Evolutionary conservation across 768 basidiomycete genomes (phyloP), one percentile per base, ranked within the genome.

Genomic region (Pulveroboletus sp.): DNA sequence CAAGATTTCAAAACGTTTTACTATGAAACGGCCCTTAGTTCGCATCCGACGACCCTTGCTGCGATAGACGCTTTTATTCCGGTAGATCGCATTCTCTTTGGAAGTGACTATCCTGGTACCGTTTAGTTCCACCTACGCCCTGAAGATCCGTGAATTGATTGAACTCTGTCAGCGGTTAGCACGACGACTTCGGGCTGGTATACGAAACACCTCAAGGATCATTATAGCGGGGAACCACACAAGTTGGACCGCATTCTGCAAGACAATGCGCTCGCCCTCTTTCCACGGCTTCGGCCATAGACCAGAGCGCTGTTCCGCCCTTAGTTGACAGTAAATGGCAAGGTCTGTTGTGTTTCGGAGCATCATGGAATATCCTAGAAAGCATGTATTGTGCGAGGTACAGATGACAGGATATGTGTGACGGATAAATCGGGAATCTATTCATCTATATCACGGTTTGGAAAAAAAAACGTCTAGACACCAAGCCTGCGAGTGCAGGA

Each of bases 21-120:
- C 67, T 88, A 77, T 58, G 87, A 90, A 50, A 84, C 80, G 1
- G 87, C 87, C 17, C 66, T 90, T 54, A 79, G 78, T 58, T 76
- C 82, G 2, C 75, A 79, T 60, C 74, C 74, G 36, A 64, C 75
- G 20, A 82, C 72, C 42, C 67, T 87, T 17, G 61, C 70, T 17
- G 72, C 77, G 5, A 70, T 84, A 59, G 70, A 81, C 40, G 60
- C 63, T 17, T 81, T 85, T 58, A 75, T 80, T 3, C 59, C 68
- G 19, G 59, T 66, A 2, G 76, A 80, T 38, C 80, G 66, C 31
- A 65, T 90, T 45, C 67, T 89, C 21, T 88, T 85, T 62, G 87
- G 87, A 34, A 84, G 82, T 14, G 87, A 90, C 64, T 86, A 85
- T 59, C 87, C 87, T 45, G 87, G 87, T 85, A 62, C 47, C 69